Conservation (phyloP, 768 basidiomycete genomes). For the Kwoniella pini region DNA sequence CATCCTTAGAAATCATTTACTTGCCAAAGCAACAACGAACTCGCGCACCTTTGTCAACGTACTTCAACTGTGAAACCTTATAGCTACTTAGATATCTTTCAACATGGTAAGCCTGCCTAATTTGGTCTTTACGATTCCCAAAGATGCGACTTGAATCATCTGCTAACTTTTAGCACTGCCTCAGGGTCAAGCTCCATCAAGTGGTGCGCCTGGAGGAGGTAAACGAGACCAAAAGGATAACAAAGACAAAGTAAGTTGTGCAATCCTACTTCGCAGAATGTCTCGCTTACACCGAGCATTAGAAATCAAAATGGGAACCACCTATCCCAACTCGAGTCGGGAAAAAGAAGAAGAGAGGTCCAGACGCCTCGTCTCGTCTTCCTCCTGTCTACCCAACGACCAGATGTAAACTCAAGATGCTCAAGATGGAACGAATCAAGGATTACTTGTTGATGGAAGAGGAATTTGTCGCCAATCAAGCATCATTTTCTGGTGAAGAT, state of each 20-base stretch:
- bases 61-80: no score
- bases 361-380: slow-evolving; percentile 83
- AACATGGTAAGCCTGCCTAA: no score
- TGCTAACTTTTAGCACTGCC: background rate
- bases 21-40: no score
- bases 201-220: slow-evolving; percentile 37
- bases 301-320: slow-evolving; percentile 91
- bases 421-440: slow-evolving; percentile 97
- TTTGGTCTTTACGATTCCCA: no score
- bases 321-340: slow-evolving; percentile 95
- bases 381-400: slow-evolving; percentile 92
- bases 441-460: slow-evolving; percentile 89
- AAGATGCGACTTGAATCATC: no score
- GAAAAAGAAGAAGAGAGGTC: slow-evolving; percentile 95
- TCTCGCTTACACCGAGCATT: background rate
- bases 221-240: slow-evolving; percentile 37
- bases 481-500: slow-evolving; percentile 66
- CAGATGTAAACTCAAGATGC: slow-evolving; percentile 87
- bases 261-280: background rate
- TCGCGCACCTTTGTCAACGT: no score
- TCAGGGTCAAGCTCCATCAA: slow-evolving; percentile 54
- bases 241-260: slow-evolving; percentile 45
- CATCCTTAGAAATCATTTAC: no score
- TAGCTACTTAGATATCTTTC: no score
- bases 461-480: slow-evolving; percentile 55